phyloP scores from a whole-genome alignment of 495 filamentous ascomycete species.

The Xylaria castorea region DNA sequence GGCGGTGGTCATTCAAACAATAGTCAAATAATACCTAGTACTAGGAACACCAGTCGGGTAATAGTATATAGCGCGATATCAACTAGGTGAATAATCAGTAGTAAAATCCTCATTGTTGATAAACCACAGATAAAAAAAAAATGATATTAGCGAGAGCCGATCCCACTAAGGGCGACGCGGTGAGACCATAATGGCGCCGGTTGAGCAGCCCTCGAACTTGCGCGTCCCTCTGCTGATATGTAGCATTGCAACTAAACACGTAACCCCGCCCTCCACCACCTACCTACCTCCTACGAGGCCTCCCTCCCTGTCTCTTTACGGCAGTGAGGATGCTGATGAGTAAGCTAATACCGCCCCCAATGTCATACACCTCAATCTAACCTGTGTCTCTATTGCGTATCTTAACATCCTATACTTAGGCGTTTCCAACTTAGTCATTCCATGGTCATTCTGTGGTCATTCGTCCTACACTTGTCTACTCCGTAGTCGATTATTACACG shows the following conservation, averaged over 20 bases:
- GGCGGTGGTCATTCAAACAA: too few relatives aligned
- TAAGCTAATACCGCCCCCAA: background rate
- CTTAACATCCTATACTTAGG: background rate
- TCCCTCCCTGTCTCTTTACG: background rate
- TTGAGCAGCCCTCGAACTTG: too few relatives aligned
- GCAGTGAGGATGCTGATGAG: background rate
- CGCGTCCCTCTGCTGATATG: too few relatives aligned
- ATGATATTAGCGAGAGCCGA: background rate
- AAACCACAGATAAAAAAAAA: background rate
- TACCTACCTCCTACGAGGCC: too few relatives aligned
- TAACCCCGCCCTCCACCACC: background rate
- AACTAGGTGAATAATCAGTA: background rate
- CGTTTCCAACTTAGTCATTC: background rate
- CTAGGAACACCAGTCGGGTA: background rate
- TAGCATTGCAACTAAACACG: background rate
- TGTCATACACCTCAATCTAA: background rate
- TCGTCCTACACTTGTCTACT: background rate
- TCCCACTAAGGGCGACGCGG: too few relatives aligned
- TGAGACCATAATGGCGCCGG: too few relatives aligned
- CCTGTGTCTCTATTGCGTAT: background rate
- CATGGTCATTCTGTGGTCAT: too few relatives aligned
- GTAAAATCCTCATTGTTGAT: background rate
- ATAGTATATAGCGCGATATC: background rate
- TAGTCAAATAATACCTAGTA: background rate
- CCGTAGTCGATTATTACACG: background rate